Evolutionary conservation across 2,329 filamentous ascomycete genomes (phyloP).

Genomic region (Colletotrichum sp.): DNA sequence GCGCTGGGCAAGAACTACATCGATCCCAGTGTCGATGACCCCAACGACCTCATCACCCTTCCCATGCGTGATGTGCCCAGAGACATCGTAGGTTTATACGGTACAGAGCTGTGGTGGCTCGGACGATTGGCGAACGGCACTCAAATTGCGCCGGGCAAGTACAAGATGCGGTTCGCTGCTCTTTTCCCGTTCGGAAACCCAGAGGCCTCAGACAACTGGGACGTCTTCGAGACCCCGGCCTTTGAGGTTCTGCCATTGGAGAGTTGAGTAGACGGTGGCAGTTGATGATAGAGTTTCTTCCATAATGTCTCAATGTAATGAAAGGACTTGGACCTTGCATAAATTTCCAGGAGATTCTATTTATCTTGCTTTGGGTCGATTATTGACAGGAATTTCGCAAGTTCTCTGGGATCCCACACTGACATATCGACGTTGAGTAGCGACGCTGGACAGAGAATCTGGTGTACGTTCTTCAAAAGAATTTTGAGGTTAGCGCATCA

Average conservation of each 20-base stretch:
- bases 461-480: background rate
- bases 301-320: background rate
- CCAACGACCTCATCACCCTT: slow-evolving; percentile 42
- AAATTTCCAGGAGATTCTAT: background rate
- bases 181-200: slow-evolving; percentile 13
- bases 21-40: slow-evolving; percentile 37
- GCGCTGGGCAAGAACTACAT: slow-evolving; percentile 38
- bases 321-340: background rate
- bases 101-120: slow-evolving; percentile 44
- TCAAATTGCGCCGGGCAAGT: slow-evolving; percentile 43
- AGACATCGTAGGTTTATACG: slow-evolving; percentile 25
- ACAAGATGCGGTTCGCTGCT: slow-evolving; percentile 28
- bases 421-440: accelerated
- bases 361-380: background rate
- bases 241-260: slow-evolving; percentile 29
- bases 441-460: background rate
- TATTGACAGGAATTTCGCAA: background rate
- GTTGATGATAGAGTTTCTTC: background rate
- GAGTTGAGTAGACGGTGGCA: background rate
- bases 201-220: slow-evolving; percentile 11
- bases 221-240: slow-evolving; percentile 17
- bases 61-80: slow-evolving; percentile 39
- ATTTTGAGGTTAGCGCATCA: too few relatives aligned
- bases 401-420: background rate
- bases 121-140: slow-evolving; percentile 46